phyloP scores from a whole-genome alignment of 1,139 yeast genomes.

The Hyphopichia wangnamkhiaoensis region DNA sequence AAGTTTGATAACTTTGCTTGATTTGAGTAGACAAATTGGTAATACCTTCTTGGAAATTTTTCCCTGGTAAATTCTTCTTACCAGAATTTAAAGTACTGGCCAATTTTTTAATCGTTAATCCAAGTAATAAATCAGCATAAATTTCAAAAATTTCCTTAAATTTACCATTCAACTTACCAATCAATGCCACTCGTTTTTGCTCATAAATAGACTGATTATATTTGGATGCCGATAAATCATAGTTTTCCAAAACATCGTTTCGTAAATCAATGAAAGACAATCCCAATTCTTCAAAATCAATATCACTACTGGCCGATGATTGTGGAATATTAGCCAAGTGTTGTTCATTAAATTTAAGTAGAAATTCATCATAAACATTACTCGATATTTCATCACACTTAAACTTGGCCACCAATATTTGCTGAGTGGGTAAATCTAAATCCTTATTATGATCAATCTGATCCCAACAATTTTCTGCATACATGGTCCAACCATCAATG shows the following conservation, averaged over 20 bases:
- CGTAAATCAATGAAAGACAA: slow-evolving; percentile 41
- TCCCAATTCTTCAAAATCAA: slow-evolving; percentile 43
- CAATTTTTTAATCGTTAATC: slow-evolving; percentile 16
- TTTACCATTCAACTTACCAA: slow-evolving; percentile 44
- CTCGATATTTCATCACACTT: slow-evolving; percentile 87
- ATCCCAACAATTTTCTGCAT: slow-evolving; percentile 90
- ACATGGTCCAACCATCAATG: slow-evolving; percentile 93
- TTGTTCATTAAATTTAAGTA: slow-evolving; percentile 28
- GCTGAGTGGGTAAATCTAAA: slow-evolving; percentile 94
- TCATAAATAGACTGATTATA: slow-evolving; percentile 66
- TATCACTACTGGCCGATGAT: slow-evolving; percentile 12
- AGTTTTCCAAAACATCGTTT: slow-evolving; percentile 48
- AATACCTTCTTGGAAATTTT: slow-evolving; percentile 20
- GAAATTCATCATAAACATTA: slow-evolving; percentile 51
- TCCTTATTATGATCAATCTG: slow-evolving; percentile 92
- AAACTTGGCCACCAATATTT: slow-evolving; percentile 88
- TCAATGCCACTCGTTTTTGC: slow-evolving; percentile 56
- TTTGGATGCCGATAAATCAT: slow-evolving; percentile 71
- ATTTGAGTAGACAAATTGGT: slow-evolving; percentile 6
- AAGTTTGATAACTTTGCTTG: slow-evolving; percentile 9
- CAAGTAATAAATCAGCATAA: slow-evolving; percentile 24
- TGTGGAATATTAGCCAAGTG: slow-evolving; percentile 10
- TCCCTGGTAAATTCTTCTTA: slow-evolving; percentile 19
- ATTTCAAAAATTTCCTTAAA: slow-evolving; percentile 46
- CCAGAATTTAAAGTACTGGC: slow-evolving; percentile 14